phyloP scores from a whole-genome alignment of 2,329 filamentous ascomycete species.

The Colletotrichum camelliae region DNA sequence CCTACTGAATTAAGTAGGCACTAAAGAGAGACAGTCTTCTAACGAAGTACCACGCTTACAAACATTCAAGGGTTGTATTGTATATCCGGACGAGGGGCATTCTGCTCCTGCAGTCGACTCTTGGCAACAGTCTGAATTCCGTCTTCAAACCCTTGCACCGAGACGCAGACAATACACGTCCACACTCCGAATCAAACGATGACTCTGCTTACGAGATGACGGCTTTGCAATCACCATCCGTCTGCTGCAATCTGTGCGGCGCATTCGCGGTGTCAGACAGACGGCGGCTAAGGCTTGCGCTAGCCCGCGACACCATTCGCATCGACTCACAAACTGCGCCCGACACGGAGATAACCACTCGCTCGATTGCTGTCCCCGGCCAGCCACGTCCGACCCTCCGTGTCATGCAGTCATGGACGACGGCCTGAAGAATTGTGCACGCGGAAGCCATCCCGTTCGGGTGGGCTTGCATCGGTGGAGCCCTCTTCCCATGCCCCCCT shows the following conservation, averaged over 20 bases:
- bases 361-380: not conserved
- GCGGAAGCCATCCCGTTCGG: conserved; percentile 12
- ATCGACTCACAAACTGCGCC: not conserved
- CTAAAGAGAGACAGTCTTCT: too few relatives aligned
- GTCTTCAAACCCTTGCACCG: not conserved
- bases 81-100: not conserved
- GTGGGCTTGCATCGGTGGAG: conserved; percentile 2
- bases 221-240: not conserved
- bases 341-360: conserved; percentile 15
- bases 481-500: not conserved
- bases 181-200: not conserved
- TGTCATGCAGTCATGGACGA: not conserved
- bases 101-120: not conserved
- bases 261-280: not conserved
- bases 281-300: not conserved
- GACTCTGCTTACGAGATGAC: not conserved
- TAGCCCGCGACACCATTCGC: not conserved
- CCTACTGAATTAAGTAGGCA: too few relatives aligned
- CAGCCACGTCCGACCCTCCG: not conserved
- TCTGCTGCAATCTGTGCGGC: not conserved
- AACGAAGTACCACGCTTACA: too few relatives aligned
- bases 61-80: too few relatives aligned
- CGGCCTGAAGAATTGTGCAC: not conserved
- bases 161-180: not conserved
- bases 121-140: not conserved